Evolutionary conservation across 768 basidiomycete genomes (phyloP).

Genomic region (Phylloporus arenicola): DNA sequence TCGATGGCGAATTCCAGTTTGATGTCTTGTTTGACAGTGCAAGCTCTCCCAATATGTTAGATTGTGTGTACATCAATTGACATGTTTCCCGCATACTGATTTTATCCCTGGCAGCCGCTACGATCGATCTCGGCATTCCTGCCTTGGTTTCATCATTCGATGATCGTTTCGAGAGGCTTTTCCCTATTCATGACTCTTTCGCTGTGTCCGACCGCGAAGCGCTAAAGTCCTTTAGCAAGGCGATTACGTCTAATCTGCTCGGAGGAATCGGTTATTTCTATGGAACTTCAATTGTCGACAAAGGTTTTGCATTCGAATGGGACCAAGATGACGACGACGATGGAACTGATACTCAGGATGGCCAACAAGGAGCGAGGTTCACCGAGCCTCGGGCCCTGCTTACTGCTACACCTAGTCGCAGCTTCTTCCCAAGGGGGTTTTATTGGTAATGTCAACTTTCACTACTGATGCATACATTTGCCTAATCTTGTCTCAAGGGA

Average conservation of each 20-base stretch:
- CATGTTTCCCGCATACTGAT: conserved; percentile 2
- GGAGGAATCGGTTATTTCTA: conserved; percentile 96
- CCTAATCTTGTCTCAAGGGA: conserved; percentile 52
- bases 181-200: conserved; percentile 63
- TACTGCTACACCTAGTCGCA: conserved; percentile 91
- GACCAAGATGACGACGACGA: conserved; percentile 59
- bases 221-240: conserved; percentile 73
- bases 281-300: conserved; percentile 82
- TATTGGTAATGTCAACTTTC: conserved; percentile 65
- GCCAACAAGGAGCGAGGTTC: conserved; percentile 50
- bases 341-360: conserved; percentile 34
- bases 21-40: conserved; percentile 84
- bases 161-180: conserved; percentile 59
- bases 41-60: conserved; percentile 59
- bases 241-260: conserved; percentile 84
- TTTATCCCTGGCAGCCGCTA: conserved; percentile 41
- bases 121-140: conserved; percentile 64
- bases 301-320: conserved; percentile 85
- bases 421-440: conserved; percentile 96
- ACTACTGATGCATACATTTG: background rate
- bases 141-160: conserved; percentile 58
- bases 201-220: conserved; percentile 40
- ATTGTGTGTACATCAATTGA: conserved; percentile 42
- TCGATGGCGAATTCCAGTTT: conserved; percentile 81
- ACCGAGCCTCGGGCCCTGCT: conserved; percentile 73